These are phyloP conservation scores for Suillus discolor DNA, from an alignment of 768 basidiomycete species.

Conservation along the genomic window DNA sequence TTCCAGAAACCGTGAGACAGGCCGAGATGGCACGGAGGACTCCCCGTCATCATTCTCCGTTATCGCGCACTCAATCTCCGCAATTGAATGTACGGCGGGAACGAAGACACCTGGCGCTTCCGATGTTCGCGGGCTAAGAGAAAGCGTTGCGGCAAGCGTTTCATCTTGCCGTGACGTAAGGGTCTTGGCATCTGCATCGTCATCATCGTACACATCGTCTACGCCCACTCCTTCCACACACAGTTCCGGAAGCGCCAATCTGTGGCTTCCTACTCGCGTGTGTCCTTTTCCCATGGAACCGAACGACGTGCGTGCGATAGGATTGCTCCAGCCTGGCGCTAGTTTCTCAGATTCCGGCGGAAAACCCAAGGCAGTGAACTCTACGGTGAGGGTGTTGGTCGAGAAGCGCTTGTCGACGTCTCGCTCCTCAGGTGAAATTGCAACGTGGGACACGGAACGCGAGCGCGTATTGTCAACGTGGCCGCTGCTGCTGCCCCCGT, in stretches of 20 bases:
- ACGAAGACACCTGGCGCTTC: conserved; percentile 24
- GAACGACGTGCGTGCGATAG: conserved; percentile 19
- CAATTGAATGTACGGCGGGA: conserved; percentile 8
- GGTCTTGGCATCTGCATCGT: conserved; percentile 34
- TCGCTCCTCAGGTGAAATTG: conserved; percentile 22
- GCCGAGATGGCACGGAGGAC: conserved; percentile 6
- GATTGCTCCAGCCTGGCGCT: conserved; percentile 34
- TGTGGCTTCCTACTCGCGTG: conserved; percentile 12
- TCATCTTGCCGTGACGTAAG: conserved; percentile 33
- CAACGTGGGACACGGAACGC: conserved; percentile 24
- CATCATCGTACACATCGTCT: conserved; percentile 22
- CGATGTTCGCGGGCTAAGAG: conserved; percentile 48
- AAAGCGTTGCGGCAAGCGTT: conserved; percentile 44
- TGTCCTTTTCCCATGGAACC: conserved; percentile 17
- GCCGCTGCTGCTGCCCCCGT: conserved; percentile 22
- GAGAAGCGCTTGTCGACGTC: conserved; percentile 35
- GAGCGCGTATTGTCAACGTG: conserved; percentile 10
- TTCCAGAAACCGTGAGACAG: conserved; percentile 31
- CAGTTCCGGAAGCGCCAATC: conserved; percentile 26
- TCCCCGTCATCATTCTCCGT: conserved; percentile 13
- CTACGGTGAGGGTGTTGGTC: conserved; percentile 23
- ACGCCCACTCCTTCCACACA: conserved; percentile 15
- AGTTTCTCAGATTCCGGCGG: conserved; percentile 35
- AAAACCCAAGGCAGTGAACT: conserved; percentile 16
- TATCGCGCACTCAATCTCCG: neutral